Evolutionary conservation across 2,329 filamentous ascomycete genomes (phyloP).

Genomic region (Gnomoniopsis sp.): DNA sequence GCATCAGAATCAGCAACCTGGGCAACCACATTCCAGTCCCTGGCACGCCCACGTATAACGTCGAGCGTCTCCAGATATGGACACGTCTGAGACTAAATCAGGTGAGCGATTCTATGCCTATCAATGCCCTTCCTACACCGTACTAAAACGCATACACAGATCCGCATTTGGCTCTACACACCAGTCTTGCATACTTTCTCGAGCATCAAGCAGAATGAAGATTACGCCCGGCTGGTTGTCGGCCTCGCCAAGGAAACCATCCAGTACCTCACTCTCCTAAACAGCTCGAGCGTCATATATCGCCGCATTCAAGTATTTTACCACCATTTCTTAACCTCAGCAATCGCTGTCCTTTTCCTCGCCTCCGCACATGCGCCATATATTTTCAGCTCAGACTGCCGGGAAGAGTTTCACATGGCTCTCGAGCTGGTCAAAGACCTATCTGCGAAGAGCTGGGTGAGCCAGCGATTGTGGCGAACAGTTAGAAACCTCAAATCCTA

Average conservation of each 20-base stretch:
- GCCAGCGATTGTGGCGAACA: slow-evolving; percentile 70
- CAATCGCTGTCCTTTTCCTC: slow-evolving; percentile 72
- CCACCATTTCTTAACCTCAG: slow-evolving; percentile 75
- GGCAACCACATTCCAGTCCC: slow-evolving; percentile 47
- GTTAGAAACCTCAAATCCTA: slow-evolving; percentile 69
- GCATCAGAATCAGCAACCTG: slow-evolving; percentile 59
- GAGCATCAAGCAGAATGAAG: slow-evolving; percentile 74
- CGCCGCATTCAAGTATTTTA: slow-evolving; percentile 71
- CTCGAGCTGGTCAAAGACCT: slow-evolving; percentile 72
- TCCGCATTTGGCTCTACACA: slow-evolving; percentile 84
- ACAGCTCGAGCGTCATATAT: slow-evolving; percentile 70
- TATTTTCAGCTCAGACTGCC: slow-evolving; percentile 64
- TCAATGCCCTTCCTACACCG: background rate
- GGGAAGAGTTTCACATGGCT: slow-evolving; percentile 76
- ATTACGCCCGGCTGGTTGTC: slow-evolving; percentile 70
- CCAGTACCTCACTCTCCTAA: slow-evolving; percentile 63
- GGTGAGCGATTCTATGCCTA: slow-evolving; percentile 28
- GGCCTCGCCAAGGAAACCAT: slow-evolving; percentile 76
- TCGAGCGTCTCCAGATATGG: slow-evolving; percentile 74
- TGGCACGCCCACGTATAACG: slow-evolving; percentile 58
- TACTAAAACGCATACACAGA: slow-evolving; percentile 31
- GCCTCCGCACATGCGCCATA: slow-evolving; percentile 73
- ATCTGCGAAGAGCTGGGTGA: slow-evolving; percentile 68
- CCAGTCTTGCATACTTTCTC: slow-evolving; percentile 81
- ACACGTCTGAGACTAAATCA: slow-evolving; percentile 86